Conservation (phyloP, 2,329 filamentous ascomycete species). For the Hypoxylon sp. region DNA sequence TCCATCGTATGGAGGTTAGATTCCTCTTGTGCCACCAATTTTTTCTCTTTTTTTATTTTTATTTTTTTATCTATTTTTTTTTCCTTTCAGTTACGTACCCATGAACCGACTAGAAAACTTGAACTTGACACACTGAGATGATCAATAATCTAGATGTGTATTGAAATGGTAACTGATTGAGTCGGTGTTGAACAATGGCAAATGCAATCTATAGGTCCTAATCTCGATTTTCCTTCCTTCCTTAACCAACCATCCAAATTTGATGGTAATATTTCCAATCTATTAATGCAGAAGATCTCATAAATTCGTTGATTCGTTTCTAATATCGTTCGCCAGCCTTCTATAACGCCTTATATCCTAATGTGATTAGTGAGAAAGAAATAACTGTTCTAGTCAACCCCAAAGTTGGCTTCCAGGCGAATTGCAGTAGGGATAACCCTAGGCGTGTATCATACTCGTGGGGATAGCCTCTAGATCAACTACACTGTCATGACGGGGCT, state of each 20-base stretch:
- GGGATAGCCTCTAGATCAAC: background rate
- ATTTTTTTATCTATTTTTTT: too few relatives aligned
- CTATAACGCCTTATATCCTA: conserved; percentile 15
- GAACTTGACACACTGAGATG: too few relatives aligned
- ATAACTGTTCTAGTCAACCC: background rate
- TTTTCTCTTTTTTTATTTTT: too few relatives aligned
- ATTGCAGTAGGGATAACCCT: background rate
- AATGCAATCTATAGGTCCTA: too few relatives aligned
- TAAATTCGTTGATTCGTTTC: conserved; percentile 19
- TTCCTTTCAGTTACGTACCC: background rate
- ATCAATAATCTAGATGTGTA: too few relatives aligned
- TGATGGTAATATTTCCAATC: conserved; percentile 5
- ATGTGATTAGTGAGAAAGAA: background rate
- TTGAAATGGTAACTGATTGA: too few relatives aligned
- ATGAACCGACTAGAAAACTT: too few relatives aligned
- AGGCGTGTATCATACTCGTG: background rate
- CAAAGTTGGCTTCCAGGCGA: background rate
- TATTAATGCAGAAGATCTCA: conserved; percentile 11
- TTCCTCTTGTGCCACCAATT: conserved; percentile 37
- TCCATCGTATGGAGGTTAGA: conserved; percentile 53
- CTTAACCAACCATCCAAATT: too few relatives aligned
- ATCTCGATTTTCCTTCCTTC: too few relatives aligned
- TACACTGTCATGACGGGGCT: conserved; percentile 2
- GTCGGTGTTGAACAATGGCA: too few relatives aligned
- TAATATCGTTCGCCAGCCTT: background rate